Percentiles rank a stretch among this genome's conserved stretches.
phyloP scores from a whole-genome alignment of 75 land plant genomes.

The Cupressus sempervirens region DNA sequence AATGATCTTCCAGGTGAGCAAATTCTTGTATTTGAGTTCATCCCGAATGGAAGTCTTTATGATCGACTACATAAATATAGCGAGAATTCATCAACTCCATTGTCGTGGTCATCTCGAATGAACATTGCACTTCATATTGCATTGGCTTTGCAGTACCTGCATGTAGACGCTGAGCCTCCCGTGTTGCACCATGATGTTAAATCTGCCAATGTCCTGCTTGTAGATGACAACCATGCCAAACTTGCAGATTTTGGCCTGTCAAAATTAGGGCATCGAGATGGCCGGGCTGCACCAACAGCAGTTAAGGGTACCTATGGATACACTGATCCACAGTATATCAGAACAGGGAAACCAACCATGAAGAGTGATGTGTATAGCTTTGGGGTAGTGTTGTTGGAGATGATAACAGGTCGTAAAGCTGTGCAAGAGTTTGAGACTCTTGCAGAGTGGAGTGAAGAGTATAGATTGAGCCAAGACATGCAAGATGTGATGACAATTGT shows the following conservation, averaged over 20 bases:
- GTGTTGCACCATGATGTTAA: slow-evolving; percentile 33
- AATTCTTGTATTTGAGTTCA: slow-evolving; percentile 37
- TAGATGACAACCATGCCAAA: slow-evolving; percentile 34
- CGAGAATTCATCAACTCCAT: slow-evolving; percentile 10
- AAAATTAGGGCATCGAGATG: slow-evolving; percentile 21
- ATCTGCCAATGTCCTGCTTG: slow-evolving; percentile 35
- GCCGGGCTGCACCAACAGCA: background rate
- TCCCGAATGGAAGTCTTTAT: slow-evolving; percentile 27
- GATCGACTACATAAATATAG: slow-evolving; percentile 25
- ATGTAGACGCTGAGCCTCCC: slow-evolving; percentile 21
- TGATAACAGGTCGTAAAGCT: slow-evolving; percentile 26
- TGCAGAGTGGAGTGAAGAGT: slow-evolving; percentile 23
- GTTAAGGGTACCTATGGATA: slow-evolving; percentile 27
- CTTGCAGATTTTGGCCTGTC: slow-evolving; percentile 61
- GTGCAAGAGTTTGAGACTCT: slow-evolving; percentile 18
- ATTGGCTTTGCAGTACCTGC: slow-evolving; percentile 28
- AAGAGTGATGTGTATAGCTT: slow-evolving; percentile 42
- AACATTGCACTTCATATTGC: slow-evolving; percentile 29
- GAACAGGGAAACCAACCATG: slow-evolving; percentile 16
- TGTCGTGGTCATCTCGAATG: slow-evolving; percentile 27
- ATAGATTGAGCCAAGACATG: slow-evolving; percentile 6
- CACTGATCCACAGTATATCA: slow-evolving; percentile 18
- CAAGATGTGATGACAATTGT: slow-evolving; percentile 9
- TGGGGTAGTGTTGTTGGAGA: slow-evolving; percentile 32
- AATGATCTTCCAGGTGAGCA: slow-evolving; percentile 23